phyloP scores from a whole-genome alignment of 1,284 basidiomycete species.

The Abortiporus biennis region DNA sequence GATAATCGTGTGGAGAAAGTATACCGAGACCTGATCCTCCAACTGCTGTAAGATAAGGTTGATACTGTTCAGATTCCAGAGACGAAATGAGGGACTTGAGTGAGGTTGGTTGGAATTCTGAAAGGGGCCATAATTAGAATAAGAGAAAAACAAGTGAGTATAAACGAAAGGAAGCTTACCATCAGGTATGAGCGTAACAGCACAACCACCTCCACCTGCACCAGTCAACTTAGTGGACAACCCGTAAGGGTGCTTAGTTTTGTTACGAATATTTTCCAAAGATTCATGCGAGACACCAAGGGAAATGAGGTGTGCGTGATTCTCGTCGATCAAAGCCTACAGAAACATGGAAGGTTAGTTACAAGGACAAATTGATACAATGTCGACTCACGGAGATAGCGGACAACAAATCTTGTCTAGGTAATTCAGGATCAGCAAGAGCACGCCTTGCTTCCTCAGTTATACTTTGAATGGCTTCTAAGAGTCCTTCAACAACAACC shows the following conservation, averaged over 20 bases:
- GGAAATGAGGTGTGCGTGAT: conserved; percentile 80
- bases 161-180: conserved; percentile 38
- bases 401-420: conserved; percentile 54
- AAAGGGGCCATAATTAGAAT: conserved; percentile 9
- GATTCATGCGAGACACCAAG: conserved; percentile 94
- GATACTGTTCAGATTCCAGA: conserved; percentile 65
- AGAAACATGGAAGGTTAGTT: too few species aligned
- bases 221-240: conserved; percentile 97
- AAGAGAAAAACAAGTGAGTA: not conserved
- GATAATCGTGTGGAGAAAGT: conserved; percentile 56
- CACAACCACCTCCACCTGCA: conserved; percentile 97
- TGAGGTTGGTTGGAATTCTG: conserved; percentile 59
- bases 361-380: conserved; percentile 13
- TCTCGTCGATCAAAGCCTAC: conserved; percentile 80
- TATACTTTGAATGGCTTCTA: conserved; percentile 77
- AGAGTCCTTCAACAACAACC: conserved; percentile 65
- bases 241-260: conserved; percentile 60
- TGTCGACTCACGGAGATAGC: conserved; percentile 48
- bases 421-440: conserved; percentile 70
- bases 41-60: conserved; percentile 87
- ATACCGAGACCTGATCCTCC: conserved; percentile 92
- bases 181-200: conserved; percentile 93
- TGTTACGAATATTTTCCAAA: conserved; percentile 77
- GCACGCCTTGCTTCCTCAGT: conserved; percentile 73
- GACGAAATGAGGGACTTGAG: conserved; percentile 54